Evolutionary conservation across 78 protist species (phyloP).

Genomic region (Tieghemostelium lacteum): DNA sequence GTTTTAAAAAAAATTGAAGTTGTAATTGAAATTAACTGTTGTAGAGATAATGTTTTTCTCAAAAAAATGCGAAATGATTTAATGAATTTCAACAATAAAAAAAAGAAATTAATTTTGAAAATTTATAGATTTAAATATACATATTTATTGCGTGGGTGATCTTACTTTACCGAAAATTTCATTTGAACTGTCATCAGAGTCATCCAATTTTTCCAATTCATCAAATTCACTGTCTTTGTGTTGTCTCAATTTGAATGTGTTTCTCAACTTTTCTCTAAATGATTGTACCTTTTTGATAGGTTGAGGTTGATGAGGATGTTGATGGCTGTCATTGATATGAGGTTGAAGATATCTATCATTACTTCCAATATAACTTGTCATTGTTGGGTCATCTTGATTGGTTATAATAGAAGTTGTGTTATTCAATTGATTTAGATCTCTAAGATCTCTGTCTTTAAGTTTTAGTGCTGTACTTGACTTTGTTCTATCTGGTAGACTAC

Average conservation of each 20-base stretch:
- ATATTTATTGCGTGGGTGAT: neutral
- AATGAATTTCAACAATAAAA: too few relatives aligned
- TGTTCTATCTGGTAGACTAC: slow-evolving; percentile 27
- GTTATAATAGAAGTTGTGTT: neutral
- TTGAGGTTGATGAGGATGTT: neutral
- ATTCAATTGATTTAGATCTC: neutral
- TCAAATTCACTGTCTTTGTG: slow-evolving; percentile 1
- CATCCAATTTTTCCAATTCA: slow-evolving; percentile 21
- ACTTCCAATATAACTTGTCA: neutral
- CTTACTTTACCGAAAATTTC: neutral
- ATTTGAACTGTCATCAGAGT: neutral
- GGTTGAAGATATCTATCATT: neutral
- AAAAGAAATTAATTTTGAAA: too few relatives aligned
- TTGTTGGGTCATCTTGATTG: neutral
- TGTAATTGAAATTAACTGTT: too few relatives aligned
- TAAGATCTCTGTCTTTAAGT: neutral
- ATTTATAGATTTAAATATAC: too few relatives aligned
- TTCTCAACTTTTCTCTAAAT: neutral
- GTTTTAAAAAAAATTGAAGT: too few relatives aligned
- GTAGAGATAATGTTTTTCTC: too few relatives aligned
- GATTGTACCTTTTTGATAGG: neutral
- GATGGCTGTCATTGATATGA: neutral
- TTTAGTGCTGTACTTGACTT: neutral
- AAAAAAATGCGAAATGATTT: too few relatives aligned
- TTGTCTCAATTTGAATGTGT: slow-evolving; percentile 5